phyloP scores from a whole-genome alignment of 305 asterid species.

The Fraxinus sp. region DNA sequence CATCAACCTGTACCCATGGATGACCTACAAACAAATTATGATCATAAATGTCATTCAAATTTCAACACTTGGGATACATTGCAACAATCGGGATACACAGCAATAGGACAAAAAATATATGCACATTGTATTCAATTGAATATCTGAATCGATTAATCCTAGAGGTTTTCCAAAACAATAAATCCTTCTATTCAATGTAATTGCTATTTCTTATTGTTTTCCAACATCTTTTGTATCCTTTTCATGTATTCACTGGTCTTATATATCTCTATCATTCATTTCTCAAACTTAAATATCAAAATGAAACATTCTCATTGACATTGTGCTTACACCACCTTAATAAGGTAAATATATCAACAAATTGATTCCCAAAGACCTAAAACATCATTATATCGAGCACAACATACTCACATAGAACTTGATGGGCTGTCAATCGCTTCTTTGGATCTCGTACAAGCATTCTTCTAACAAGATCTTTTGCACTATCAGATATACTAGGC shows the following conservation, averaged over 20 bases:
- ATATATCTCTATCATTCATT: not conserved
- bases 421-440: constrained; percentile 65
- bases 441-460: constrained; percentile 77
- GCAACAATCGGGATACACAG: not conserved
- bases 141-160: not conserved
- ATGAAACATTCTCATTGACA: not conserved
- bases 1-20: constrained; percentile 77
- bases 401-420: constrained; percentile 70
- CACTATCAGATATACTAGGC: constrained; percentile 77
- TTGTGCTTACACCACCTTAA: not conserved
- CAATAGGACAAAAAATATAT: not conserved
- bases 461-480: constrained; percentile 69
- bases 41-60: constrained; percentile 1
- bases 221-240: not conserved
- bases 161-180: not conserved
- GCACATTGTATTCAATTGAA: not conserved
- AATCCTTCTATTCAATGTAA: not conserved
- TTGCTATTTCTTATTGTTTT: not conserved
- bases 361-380: constrained; percentile 1
- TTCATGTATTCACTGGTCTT: not conserved
- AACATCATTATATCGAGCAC: constrained; percentile 6
- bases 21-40: constrained; percentile 53
- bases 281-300: not conserved
- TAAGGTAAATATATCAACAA: not conserved
- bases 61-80: not conserved